A percentile compares a stretch with the other conserved stretches of the same genome.
phyloP scores from a whole-genome alignment of 306 rosid genomes.

The Quillaja saponaria region DNA sequence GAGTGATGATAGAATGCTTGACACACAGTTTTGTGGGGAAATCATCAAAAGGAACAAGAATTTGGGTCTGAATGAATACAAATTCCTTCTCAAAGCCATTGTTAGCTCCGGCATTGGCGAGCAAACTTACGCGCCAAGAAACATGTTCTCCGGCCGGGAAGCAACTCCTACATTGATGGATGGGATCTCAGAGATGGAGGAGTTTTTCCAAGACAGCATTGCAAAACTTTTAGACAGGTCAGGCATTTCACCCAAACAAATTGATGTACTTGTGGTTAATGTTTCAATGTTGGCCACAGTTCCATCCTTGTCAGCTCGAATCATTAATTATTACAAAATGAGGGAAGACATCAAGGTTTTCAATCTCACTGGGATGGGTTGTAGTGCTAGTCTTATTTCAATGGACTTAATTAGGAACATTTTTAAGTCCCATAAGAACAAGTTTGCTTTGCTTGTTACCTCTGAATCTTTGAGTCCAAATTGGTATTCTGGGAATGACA shows the following conservation, averaged over 20 bases:
- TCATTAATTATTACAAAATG: conserved; percentile 68
- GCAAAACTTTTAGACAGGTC: conserved; percentile 49
- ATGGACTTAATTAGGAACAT: conserved; percentile 51
- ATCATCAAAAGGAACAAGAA: conserved; percentile 47
- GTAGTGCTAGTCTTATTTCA: conserved; percentile 81
- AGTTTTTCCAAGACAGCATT: conserved; percentile 64
- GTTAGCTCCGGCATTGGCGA: conserved; percentile 95
- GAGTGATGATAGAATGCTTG: conserved; percentile 66
- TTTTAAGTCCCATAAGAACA: conserved; percentile 57
- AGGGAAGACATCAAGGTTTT: conserved; percentile 67
- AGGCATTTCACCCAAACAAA: conserved; percentile 52
- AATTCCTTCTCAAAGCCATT: conserved; percentile 80
- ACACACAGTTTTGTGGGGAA: conserved; percentile 53
- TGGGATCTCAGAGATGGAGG: conserved; percentile 63
- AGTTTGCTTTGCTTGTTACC: conserved; percentile 68
- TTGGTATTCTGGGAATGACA: conserved; percentile 81
- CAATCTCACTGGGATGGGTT: conserved; percentile 91
- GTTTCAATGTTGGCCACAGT: conserved; percentile 59
- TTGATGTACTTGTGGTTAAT: conserved; percentile 83
- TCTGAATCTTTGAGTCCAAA: conserved; percentile 80
- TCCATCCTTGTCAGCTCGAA: conserved; percentile 66
- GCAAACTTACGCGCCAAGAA: conserved; percentile 77
- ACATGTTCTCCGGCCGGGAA: conserved; percentile 57
- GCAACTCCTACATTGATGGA: conserved; percentile 50
- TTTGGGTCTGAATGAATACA: conserved; percentile 64